A percentile compares a stretch with the other conserved stretches of the same genome.
Conservation (phyloP, 441 rosid genomes). For the Eutrema salsugineum region DNA sequence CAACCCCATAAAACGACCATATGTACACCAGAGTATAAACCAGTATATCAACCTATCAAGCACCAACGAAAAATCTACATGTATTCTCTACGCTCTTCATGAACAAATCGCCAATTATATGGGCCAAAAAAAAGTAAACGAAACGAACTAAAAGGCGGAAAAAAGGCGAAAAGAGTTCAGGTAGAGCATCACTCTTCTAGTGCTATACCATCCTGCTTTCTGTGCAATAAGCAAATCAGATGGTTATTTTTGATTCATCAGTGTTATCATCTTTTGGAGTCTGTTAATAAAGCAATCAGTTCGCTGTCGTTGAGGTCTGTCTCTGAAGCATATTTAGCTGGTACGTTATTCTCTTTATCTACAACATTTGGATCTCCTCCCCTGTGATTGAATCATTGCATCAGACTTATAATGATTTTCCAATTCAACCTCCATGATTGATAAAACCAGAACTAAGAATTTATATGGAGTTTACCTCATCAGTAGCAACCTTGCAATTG, state of each 20-base stretch:
- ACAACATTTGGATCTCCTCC: conserved; percentile 79
- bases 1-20: conserved; percentile 24
- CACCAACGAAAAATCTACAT: conserved; percentile 16
- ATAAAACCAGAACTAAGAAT: background rate
- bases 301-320: conserved; percentile 55
- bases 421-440: background rate
- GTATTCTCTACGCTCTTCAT: conserved; percentile 25
- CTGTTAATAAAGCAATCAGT: conserved; percentile 50
- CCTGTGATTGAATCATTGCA: conserved; percentile 45
- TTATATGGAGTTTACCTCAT: conserved; percentile 49
- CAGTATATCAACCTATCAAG: conserved; percentile 18
- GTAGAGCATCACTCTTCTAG: conserved; percentile 15
- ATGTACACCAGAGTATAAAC: conserved; percentile 33
- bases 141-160: conserved; percentile 8
- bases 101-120: conserved; percentile 8
- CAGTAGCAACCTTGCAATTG: conserved; percentile 78
- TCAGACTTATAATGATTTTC: background rate
- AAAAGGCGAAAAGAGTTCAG: conserved; percentile 7
- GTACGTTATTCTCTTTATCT: conserved; percentile 51
- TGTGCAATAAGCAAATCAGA: background rate
- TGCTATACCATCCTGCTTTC: conserved; percentile 23
- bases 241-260: background rate
- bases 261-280: conserved; percentile 39
- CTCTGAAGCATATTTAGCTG: conserved; percentile 49
- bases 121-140: background rate